Evolutionary conservation across 23 red algal species (phyloP), one percentile per base, ranked within the genome.

Genomic region (Gracilariopsis chorda): DNA sequence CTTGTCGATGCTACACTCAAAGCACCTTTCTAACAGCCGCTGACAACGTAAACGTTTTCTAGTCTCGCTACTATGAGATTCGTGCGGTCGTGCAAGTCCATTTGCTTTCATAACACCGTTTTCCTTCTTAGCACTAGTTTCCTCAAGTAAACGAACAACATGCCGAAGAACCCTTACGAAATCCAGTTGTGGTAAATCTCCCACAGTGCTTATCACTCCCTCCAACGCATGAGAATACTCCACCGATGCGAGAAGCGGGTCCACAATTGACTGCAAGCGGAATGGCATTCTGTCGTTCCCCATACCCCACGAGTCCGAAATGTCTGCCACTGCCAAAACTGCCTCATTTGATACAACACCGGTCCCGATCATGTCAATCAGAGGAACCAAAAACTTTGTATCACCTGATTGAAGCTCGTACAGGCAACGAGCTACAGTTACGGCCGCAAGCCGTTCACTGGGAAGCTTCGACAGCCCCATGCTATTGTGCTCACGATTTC

Each of bases 311-410:
- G 74, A 82, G 42, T 82, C 74, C 17, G 75, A 89, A 11, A 77
- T 34, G 42, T 72, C 88, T 4, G 61, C 32, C 6, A 82, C 88
- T 28, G 75, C 77, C 73, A 82, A 33, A 2, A 91, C 88, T 6
- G 62, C 77, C 39, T 82, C 88, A 36, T 24, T 75, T 43, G 75
- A 80, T 14, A 91, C 88, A 53, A 91, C 88, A 24, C 88, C 88
- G 2, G 59, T 91, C 49, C 43, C 74, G 1, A 91, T 37, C 74
- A 82, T 91, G 60, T 91, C 88, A 35, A 91, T 64, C 19, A 91
- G 60, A n/a, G 74, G 73, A 11, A 91, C 61, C 39, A 63, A 41
- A 73, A 82, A 91, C 77, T 68, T 59, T 35, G 41, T 8, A 61
- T 82, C 35, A 16, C 76, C 88, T 19, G 21, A 49, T 34, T 71